Percentiles rank a stretch among this genome's conserved stretches.
Evolutionary conservation across 2,329 filamentous ascomycete genomes (phyloP).

Genomic region (Verticillium tricorpus): DNA sequence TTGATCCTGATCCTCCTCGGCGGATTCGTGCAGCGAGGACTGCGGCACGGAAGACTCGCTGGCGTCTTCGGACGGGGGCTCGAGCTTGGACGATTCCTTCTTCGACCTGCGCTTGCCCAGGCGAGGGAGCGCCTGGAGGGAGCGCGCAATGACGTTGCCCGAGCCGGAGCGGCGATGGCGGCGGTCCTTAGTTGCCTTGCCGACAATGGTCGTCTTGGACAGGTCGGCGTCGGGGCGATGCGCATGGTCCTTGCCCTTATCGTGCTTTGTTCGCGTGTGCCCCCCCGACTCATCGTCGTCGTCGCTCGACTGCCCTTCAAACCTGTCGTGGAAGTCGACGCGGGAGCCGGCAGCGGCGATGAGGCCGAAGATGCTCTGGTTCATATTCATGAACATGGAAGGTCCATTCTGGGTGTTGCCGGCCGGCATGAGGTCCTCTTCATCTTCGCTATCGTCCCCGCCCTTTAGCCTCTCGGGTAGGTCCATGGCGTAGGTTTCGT

Average conservation of each 20-base stretch:
- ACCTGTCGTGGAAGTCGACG: constrained; percentile 75
- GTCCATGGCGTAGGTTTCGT: constrained; percentile 37
- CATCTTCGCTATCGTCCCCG: constrained; percentile 42
- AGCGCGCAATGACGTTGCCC: constrained; percentile 60
- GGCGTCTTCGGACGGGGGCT: constrained; percentile 30
- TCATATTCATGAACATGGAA: constrained; percentile 67
- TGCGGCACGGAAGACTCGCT: constrained; percentile 18
- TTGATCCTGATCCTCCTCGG: constrained; percentile 19
- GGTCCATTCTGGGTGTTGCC: constrained; percentile 28
- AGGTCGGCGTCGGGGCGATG: constrained; percentile 23
- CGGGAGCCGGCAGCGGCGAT: constrained; percentile 83
- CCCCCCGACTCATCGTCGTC: constrained; percentile 55
- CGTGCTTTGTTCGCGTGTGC: constrained; percentile 13
- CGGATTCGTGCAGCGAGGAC: constrained; percentile 2
- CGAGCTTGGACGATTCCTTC: constrained; percentile 17
- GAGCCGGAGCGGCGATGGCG: constrained; percentile 32
- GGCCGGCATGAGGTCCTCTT: constrained; percentile 42
- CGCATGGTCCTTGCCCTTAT: constrained; percentile 35
- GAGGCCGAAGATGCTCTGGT: constrained; percentile 90
- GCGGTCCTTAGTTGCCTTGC: constrained; percentile 25
- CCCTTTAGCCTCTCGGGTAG: constrained; percentile 50
- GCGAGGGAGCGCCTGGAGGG: constrained; percentile 55
- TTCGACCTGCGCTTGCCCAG: constrained; percentile 20
- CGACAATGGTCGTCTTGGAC: constrained; percentile 26
- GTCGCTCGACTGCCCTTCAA: constrained; percentile 75